Conservation (phyloP, 352 stramenopile species). For the Globisporangium nagaii region DNA sequence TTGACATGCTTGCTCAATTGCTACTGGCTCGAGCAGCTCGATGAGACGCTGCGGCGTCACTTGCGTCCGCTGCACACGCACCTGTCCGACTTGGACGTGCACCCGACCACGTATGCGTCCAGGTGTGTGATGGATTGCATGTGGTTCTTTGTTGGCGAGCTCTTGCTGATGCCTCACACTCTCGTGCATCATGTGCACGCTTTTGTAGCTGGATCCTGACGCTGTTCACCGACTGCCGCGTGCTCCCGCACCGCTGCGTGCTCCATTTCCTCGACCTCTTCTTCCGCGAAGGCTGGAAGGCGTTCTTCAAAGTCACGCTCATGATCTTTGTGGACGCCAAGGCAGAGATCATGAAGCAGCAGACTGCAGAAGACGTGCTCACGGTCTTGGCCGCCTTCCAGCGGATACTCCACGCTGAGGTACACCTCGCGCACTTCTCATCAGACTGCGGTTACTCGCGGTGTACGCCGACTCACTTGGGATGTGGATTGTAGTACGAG, state of each 20-base stretch:
- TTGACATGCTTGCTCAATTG: too few relatives aligned
- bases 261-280: conserved; percentile 41
- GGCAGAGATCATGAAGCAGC: conserved; percentile 15
- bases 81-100: conserved; percentile 36
- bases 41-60: conserved; percentile 35
- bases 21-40: too few relatives aligned
- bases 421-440: not conserved
- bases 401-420: not conserved
- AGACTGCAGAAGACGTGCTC: conserved; percentile 1
- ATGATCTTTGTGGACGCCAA: conserved; percentile 33
- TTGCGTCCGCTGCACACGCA: conserved; percentile 31
- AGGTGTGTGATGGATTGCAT: conserved; percentile 16
- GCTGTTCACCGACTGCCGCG: conserved; percentile 41
- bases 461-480: too few relatives aligned
- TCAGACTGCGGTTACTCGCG: too few relatives aligned
- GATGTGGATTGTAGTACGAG: conserved; percentile 15
- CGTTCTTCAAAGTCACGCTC: conserved; percentile 38
- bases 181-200: not conserved
- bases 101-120: conserved; percentile 43
- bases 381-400: not conserved
- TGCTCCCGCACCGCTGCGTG: conserved; percentile 32
- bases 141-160: too few relatives aligned
- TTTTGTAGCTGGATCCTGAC: conserved; percentile 41
- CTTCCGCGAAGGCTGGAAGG: conserved; percentile 43
- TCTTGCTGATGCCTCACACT: too few relatives aligned